Conservation (phyloP, 768 basidiomycete species). For the Leccinum rimulosum region DNA sequence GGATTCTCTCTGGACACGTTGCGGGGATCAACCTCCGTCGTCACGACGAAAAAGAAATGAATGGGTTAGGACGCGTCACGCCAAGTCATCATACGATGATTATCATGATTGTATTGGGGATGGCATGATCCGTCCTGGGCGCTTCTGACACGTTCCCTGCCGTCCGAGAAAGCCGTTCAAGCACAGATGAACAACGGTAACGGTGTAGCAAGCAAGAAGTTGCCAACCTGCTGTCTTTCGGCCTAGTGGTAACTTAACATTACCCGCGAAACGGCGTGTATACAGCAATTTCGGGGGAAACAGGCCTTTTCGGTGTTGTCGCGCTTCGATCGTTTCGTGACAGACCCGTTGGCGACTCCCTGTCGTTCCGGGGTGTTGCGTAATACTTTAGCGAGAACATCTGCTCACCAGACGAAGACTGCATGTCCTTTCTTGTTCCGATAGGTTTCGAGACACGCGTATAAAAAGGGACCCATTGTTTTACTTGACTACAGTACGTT, state of each 20-base stretch:
- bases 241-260: neutral
- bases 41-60: neutral
- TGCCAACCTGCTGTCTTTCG: neutral
- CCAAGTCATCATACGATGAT: neutral
- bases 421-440: constrained; percentile 3
- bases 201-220: neutral
- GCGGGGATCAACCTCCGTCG: neutral
- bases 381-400: neutral
- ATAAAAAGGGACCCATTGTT: constrained; percentile 18
- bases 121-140: neutral
- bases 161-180: neutral
- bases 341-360: neutral
- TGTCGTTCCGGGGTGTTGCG: neutral
- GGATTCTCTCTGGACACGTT: neutral
- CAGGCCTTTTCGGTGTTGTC: neutral
- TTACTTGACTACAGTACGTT: neutral
- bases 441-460: neutral
- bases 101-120: neutral
- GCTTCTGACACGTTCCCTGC: neutral
- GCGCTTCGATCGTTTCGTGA: neutral
- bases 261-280: neutral
- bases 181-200: neutral
- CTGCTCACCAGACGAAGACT: neutral
- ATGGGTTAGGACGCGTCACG: neutral
- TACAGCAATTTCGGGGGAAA: neutral